Percentiles rank a stretch among this genome's conserved stretches.
Evolutionary conservation across 2,329 filamentous ascomycete species (phyloP).

Genomic region (Botryotinia globosa): DNA sequence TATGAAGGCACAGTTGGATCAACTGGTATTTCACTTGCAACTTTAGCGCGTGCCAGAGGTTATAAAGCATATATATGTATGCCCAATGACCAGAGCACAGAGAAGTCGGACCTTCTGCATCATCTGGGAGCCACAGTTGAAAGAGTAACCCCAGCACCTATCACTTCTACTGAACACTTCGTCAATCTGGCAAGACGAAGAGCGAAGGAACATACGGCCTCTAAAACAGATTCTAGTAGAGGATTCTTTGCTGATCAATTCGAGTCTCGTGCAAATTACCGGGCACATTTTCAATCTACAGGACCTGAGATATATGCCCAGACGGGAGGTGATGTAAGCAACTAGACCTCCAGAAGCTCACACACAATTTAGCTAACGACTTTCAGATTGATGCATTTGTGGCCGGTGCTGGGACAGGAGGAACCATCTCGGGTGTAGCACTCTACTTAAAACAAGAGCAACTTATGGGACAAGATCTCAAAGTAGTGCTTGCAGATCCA

Average conservation of each 20-base stretch:
- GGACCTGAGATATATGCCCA: conserved; percentile 88
- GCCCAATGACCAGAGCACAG: conserved; percentile 83
- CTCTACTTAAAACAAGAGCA: conserved; percentile 70
- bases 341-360: not conserved
- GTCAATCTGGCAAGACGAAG: conserved; percentile 84
- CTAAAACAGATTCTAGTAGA: conserved; percentile 57
- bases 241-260: conserved; percentile 98
- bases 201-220: conserved; percentile 68
- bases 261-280: conserved; percentile 85
- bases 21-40: conserved; percentile 91
- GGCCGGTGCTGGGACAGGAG: conserved; percentile 89
- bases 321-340: conserved; percentile 54
- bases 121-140: conserved; percentile 93
- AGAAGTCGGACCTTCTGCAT: conserved; percentile 85
- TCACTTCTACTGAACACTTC: conserved; percentile 89
- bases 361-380: conserved; percentile 19
- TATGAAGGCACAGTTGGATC: conserved; percentile 97
- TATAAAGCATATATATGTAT: conserved; percentile 97
- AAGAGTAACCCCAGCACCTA: conserved; percentile 84
- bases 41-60: conserved; percentile 80
- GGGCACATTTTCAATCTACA: conserved; percentile 76
- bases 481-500: conserved; percentile 84
- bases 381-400: conserved; percentile 77
- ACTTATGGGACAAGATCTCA: conserved; percentile 43
- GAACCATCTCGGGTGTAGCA: conserved; percentile 85